These are phyloP conservation scores for Kokia cookei DNA, from an alignment of 441 rosid genomes.

Conservation along the genomic window DNA sequence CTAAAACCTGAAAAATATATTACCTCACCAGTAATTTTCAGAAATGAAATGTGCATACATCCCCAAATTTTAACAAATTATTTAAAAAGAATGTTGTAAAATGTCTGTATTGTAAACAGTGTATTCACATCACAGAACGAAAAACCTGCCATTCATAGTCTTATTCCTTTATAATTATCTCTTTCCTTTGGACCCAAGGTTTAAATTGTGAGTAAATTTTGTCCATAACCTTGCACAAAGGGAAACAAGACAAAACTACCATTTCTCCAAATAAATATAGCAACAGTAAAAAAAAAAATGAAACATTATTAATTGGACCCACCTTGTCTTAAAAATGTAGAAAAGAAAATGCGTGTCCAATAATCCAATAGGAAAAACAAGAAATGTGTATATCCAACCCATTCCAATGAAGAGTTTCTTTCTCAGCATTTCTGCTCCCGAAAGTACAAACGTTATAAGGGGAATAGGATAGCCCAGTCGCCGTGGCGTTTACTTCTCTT, in stretches of 20 bases:
- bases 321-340: background rate
- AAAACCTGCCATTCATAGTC: background rate
- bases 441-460: background rate
- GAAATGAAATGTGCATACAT: background rate
- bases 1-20: background rate
- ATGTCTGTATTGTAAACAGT: background rate
- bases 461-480: background rate
- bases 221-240: background rate
- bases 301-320: background rate
- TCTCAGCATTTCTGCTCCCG: background rate
- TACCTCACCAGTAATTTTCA: background rate
- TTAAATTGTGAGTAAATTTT: background rate
- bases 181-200: background rate
- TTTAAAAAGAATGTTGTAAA: background rate
- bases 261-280: background rate
- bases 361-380: background rate
- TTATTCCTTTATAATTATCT: background rate
- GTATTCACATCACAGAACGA: background rate
- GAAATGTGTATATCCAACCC: background rate
- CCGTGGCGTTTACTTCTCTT: background rate
- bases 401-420: background rate
- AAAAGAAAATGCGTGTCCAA: background rate
- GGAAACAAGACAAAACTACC: background rate
- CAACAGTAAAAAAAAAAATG: background rate
- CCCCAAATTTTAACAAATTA: background rate